Base-by-base conservation (phyloP, 2,329 filamentous ascomycete genomes). In the Fusarium foetens region DNA sequence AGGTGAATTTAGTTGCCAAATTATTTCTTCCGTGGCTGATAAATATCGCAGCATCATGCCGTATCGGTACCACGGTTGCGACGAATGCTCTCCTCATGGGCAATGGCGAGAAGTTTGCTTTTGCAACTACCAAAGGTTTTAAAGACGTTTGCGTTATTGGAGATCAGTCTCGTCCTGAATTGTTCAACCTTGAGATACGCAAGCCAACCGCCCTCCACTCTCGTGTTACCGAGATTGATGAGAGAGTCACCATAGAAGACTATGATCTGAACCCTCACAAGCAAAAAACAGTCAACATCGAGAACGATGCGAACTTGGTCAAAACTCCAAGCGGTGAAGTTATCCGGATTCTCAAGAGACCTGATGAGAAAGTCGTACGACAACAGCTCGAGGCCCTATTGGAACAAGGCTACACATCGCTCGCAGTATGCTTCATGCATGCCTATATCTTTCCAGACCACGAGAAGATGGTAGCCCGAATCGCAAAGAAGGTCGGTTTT, bases 401-500 rank as follows among this genome's bases (percentile, higher is more conserved):
- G 54, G 86, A 89, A 13, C 87, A 92, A 58, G 91, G 91, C 1
- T 90, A 95, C 76, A 86, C 86, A 71, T 95, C 93, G 76, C 90
- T 97, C 69, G 94, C 94, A 12, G 92, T 97, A 6, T 95, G 93
- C 70, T 83, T 97, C 67, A 94, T 97, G 90, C 94, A 97, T 77
- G 91, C 92, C 4, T 97, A 97, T 78, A 95, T 94, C 1, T 97
- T 93, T 76, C 93, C 93, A 2, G 88, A 92, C 38, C 94, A 97
- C 74, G 94, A 97, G 80, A 89, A 90, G 3, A 75, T 93, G 25
- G 86, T 97, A 8, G 93, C 93, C 13, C 87, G 85, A 71, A 84
- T 97, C 39, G 94, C 94, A 1, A 86, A 84, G 54, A 90, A 94
- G 13, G 90, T 96, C 66, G 94, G 94, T 2, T 93, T 93, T 75